These are phyloP conservation scores for Trifolium subterraneum DNA, from an alignment of 306 rosid species.

Conservation along the genomic window DNA sequence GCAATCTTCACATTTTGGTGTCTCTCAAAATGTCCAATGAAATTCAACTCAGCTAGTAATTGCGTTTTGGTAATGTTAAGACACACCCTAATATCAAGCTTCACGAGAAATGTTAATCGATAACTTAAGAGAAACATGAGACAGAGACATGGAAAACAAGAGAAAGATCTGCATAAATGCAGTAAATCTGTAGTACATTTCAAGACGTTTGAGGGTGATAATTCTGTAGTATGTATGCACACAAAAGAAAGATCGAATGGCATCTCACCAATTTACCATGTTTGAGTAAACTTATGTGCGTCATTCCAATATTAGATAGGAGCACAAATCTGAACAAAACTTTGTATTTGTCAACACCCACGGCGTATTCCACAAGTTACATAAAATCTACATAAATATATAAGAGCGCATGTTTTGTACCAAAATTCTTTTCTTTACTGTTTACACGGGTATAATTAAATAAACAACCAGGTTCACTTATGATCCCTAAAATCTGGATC, in stretches of 20 bases:
- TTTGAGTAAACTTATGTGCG: background rate
- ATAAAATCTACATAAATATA: conserved; percentile 47
- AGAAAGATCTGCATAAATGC: no score
- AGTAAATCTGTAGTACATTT: background rate
- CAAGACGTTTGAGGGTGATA: background rate
- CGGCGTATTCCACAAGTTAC: conserved; percentile 39
- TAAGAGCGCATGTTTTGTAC: conserved; percentile 33
- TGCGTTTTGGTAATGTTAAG: background rate
- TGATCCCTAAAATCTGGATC: conserved; percentile 39
- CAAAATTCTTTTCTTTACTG: conserved; percentile 43
- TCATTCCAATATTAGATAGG: background rate
- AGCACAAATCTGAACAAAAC: conserved; percentile 30
- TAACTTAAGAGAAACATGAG: background rate
- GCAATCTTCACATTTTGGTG: conserved; percentile 1
- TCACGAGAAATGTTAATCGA: background rate
- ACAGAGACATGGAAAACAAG: background rate
- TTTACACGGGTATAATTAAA: conserved; percentile 43
- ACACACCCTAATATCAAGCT: conserved; percentile 12
- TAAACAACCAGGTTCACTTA: conserved; percentile 15
- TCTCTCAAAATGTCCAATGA: background rate
- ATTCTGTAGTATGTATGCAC: background rate
- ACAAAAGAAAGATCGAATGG: background rate
- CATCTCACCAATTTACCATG: background rate
- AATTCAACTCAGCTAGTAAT: background rate
- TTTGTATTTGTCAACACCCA: conserved; percentile 37